Evolutionary conservation across 2,329 filamentous ascomycete species (phyloP).

Genomic region (Magnaporthiopsis incrustans): DNA sequence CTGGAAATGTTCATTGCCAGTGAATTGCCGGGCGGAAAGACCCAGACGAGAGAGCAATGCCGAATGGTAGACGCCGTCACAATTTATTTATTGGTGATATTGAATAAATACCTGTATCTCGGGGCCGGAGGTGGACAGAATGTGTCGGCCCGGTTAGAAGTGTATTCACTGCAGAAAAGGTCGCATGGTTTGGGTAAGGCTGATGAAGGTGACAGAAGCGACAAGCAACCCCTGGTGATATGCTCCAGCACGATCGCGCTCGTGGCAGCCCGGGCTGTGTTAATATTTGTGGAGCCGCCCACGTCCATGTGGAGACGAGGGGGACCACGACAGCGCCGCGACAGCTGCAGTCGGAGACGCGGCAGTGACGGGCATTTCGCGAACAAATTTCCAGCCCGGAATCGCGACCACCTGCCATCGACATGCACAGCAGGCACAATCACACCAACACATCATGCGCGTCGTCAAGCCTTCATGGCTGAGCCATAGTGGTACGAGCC

Average conservation of each 20-base stretch:
- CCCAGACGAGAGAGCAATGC: too few species aligned
- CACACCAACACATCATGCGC: slow-evolving; percentile 49
- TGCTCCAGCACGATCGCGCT: too few species aligned
- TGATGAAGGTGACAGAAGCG: neutral
- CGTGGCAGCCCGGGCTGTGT: too few species aligned
- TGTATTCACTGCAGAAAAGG: too few species aligned
- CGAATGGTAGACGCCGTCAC: too few species aligned
- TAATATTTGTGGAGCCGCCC: neutral
- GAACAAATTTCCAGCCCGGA: neutral
- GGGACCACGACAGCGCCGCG: neutral
- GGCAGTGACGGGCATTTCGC: neutral
- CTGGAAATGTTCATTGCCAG: too few species aligned
- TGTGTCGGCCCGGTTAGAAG: too few species aligned
- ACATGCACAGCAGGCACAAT: slow-evolving; percentile 4
- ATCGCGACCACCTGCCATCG: neutral
- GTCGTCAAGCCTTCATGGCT: slow-evolving; percentile 95
- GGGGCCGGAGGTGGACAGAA: too few species aligned
- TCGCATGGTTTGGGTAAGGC: neutral
- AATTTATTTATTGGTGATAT: too few species aligned
- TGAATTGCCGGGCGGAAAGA: too few species aligned
- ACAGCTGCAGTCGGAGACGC: neutral
- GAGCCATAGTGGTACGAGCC: slow-evolving; percentile 69
- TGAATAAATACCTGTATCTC: too few species aligned
- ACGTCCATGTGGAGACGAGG: neutral
- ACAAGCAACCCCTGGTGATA: neutral